Conservation (phyloP, 1,284 basidiomycete species). For the Chiua sp. region DNA sequence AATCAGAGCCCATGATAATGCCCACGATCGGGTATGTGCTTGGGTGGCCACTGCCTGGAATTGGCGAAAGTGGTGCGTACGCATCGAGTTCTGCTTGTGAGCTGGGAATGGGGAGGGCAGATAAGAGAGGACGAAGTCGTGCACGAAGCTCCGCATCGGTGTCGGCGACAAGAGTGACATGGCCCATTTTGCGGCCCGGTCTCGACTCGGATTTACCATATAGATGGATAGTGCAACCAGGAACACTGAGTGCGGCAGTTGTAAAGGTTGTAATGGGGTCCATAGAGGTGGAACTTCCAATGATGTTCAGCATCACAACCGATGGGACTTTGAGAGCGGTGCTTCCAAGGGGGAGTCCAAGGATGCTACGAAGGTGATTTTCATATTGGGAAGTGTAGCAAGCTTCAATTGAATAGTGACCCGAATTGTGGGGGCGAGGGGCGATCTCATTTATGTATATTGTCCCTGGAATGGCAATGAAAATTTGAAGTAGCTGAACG, state of each 20-base stretch:
- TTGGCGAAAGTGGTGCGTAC: constrained; percentile 56
- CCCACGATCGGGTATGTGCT: constrained; percentile 84
- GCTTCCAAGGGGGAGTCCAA: constrained; percentile 89
- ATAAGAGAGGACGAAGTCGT: constrained; percentile 75
- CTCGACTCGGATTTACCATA: constrained; percentile 94
- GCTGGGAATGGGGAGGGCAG: constrained; percentile 62
- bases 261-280: constrained; percentile 62
- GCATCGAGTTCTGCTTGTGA: constrained; percentile 54
- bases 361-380: constrained; percentile 97
- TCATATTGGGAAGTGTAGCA: constrained; percentile 97
- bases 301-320: constrained; percentile 94
- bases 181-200: constrained; percentile 97
- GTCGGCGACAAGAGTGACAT: constrained; percentile 89
- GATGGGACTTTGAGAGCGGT: constrained; percentile 89
- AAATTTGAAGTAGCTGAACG: neutral
- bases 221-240: constrained; percentile 87
- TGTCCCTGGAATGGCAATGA: constrained; percentile 52
- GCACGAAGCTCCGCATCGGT: constrained; percentile 79
- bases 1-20: constrained; percentile 99
- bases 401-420: constrained; percentile 99
- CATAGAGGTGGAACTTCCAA: constrained; percentile 78
- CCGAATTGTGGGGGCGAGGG: constrained; percentile 98
- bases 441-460: constrained; percentile 98
- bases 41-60: constrained; percentile 57
- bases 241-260: constrained; percentile 60